Conservation (phyloP, 805 yeast genomes). For the Yamadazyma olivae region DNA sequence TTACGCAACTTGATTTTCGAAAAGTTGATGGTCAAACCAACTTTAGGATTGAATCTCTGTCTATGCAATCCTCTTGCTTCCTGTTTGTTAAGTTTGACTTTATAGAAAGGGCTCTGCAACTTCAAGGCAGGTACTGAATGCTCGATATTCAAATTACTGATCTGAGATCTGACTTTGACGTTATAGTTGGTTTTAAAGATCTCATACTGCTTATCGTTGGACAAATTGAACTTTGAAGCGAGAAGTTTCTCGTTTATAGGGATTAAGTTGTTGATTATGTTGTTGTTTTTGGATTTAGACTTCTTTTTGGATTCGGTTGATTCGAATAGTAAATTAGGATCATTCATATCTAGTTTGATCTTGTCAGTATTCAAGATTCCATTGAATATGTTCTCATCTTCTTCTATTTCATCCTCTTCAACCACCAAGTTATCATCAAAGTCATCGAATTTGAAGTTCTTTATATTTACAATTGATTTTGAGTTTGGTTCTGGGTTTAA, state of each 20-base stretch:
- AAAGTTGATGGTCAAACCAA: conserved; percentile 75
- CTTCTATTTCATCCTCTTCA: conserved; percentile 35
- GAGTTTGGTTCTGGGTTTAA: conserved; percentile 42
- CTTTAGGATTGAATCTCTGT: conserved; percentile 68
- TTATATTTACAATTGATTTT: conserved; percentile 1
- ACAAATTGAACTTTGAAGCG: conserved; percentile 67
- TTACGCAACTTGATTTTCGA: conserved; percentile 74
- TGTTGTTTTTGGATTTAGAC: conserved; percentile 1
- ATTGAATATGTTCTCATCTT: conserved; percentile 73
- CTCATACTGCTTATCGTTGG: conserved; percentile 87
- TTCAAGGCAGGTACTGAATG: conserved; percentile 86
- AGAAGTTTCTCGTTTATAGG: conserved; percentile 57
- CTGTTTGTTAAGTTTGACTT: conserved; percentile 64
- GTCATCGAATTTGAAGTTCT: conserved; percentile 9
- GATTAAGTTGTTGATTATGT: conserved; percentile 18
- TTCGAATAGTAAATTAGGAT: conserved; percentile 71
- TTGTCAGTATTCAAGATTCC: conserved; percentile 49
- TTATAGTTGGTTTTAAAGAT: conserved; percentile 81
- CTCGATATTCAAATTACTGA: conserved; percentile 87
- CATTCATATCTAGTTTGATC: conserved; percentile 77
- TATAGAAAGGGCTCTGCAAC: conserved; percentile 87
- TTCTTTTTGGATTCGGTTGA: conserved; percentile 12
- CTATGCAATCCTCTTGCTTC: conserved; percentile 80
- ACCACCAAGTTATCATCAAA: conserved; percentile 9
- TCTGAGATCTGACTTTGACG: conserved; percentile 86